These are phyloP conservation scores for Vigna hirtella DNA, from an alignment of 306 rosid genomes.

Conservation along the genomic window DNA sequence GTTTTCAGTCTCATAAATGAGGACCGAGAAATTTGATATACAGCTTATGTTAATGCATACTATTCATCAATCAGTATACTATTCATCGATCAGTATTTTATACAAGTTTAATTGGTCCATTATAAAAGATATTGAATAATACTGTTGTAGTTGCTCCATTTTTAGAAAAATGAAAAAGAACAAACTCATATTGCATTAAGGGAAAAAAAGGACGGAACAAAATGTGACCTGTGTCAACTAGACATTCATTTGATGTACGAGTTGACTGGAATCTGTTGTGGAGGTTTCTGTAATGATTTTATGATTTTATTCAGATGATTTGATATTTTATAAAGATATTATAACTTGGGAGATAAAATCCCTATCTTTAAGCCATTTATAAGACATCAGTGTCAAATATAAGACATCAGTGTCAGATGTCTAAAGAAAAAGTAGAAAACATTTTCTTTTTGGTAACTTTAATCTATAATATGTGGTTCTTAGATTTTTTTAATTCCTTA, in stretches of 20 bases:
- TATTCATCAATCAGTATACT: not conserved
- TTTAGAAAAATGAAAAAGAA: conserved; percentile 11
- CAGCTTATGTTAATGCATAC: not conserved
- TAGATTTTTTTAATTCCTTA: not conserved
- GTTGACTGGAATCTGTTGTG: not conserved
- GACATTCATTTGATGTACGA: conserved; percentile 1
- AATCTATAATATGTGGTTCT: not conserved
- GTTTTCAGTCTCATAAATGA: conserved; percentile 12
- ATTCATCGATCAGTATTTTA: not conserved
- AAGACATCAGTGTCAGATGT: not conserved
- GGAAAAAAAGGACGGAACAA: not conserved
- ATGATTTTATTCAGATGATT: conserved; percentile 5
- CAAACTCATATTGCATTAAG: not conserved
- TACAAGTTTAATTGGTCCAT: conserved; percentile 1
- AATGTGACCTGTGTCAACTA: not conserved
- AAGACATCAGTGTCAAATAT: not conserved
- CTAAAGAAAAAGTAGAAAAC: conserved; percentile 6
- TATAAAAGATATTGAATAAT: conserved; percentile 1
- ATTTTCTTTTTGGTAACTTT: not conserved
- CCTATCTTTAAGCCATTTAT: not conserved
- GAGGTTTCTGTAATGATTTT: not conserved
- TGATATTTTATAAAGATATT: not conserved
- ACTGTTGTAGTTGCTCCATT: not conserved
- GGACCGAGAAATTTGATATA: not conserved
- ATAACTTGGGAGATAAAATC: not conserved